Base-by-base conservation (phyloP, 352 stramenopile genomes). In the Globisporangium orthogonon region DNA sequence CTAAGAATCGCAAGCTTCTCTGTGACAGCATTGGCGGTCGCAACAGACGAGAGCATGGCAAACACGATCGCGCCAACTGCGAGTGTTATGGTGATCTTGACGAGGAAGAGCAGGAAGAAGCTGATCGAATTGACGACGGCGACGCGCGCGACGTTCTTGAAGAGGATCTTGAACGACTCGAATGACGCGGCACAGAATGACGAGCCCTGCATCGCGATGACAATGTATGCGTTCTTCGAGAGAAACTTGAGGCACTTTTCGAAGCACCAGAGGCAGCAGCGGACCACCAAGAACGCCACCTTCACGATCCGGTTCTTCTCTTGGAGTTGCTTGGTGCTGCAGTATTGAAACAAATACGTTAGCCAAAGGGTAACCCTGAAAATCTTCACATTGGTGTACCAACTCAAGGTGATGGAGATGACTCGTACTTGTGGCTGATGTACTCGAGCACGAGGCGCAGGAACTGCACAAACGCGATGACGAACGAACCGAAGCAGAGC, bases 171-270 rank as follows among this genome's bases (percentile, higher is more conserved):
- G 60, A 95, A 94, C 13, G 94, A 94, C 49, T 96, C 76, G 54
- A 96, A 85, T n/a, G 95, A 96, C 0, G 94, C 90, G 13, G 78
- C 67, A 66, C 86, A 95, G 60, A 96, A 96, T 7, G 76, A 89
- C 49, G 62, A 72, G n/a, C 83, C 80, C 30, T 83, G 73, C 68
- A 90, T 90, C 23, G 83, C 85, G 60, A 95, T 83, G 41, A 94
- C 54, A 48, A 98, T 97, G 70, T 97, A 98, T 14, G 90, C 88
- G 77, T 98, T 98, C 66, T 96, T 97, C 67, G 96, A 98, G 33
- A 99, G 69, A 63, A 98, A 99, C 64, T 98, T 97, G 67, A 99
- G 87, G 61, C 91, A 97, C 61, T 97, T 98, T 53, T 96, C 83
- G 49, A 96, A 86, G 72, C 95, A 99, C 84, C 91, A 98, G 51